phyloP scores from a whole-genome alignment of 768 basidiomycete species.

The Artomyces pyxidatus region DNA sequence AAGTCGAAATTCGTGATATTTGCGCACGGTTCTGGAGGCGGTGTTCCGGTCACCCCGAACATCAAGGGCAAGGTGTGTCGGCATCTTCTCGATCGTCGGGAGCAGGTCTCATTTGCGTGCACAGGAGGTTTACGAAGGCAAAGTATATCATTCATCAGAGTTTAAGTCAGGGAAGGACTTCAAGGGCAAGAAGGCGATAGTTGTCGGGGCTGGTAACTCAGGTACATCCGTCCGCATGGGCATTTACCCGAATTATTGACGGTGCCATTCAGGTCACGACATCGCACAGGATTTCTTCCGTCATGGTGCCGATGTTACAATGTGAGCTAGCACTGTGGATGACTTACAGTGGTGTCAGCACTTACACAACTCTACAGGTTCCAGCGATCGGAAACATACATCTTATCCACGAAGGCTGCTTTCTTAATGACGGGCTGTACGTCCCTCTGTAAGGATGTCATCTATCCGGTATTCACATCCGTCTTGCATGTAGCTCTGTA shows the following conservation, averaged over 20 bases:
- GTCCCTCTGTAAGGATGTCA: neutral
- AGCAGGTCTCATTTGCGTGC: neutral
- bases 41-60: constrained; percentile 35
- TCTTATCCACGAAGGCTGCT: neutral
- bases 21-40: constrained; percentile 46
- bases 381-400: neutral
- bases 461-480: neutral
- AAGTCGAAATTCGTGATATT: constrained; percentile 44
- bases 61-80: constrained; percentile 33
- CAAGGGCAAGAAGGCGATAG: constrained; percentile 53
- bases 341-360: too few relatives aligned
- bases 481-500: neutral
- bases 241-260: too few relatives aligned
- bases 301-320: constrained; percentile 19
- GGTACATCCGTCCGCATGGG: too few relatives aligned
- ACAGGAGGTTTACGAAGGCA: constrained; percentile 42
- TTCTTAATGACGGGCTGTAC: neutral
- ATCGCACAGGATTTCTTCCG: constrained; percentile 29
- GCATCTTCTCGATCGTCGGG: neutral
- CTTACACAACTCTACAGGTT: too few relatives aligned
- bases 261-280: constrained; percentile 30
- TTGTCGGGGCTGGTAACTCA: constrained; percentile 65
- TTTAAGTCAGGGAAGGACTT: constrained; percentile 42
- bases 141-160: constrained; percentile 41
- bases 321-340: neutral